These are phyloP conservation scores for Penicillium robsamsonii DNA, from an alignment of 495 filamentous ascomycete species.

Conservation along the genomic window DNA sequence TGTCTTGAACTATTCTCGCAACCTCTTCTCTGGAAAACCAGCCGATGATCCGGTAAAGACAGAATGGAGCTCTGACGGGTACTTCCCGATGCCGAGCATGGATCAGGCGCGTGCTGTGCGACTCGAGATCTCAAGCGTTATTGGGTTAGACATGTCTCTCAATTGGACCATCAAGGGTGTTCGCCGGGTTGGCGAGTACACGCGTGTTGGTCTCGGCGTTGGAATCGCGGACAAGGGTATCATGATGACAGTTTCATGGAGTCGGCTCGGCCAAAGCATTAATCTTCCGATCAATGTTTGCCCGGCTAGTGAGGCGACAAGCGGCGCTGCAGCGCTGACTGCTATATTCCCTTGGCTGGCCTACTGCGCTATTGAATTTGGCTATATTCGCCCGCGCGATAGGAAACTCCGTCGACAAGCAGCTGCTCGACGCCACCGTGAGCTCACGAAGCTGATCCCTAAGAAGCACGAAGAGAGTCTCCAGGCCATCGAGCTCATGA, in stretches of 20 bases:
- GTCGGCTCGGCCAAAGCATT: constrained; percentile 42
- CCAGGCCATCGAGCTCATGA: constrained; percentile 53
- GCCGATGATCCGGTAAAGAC: constrained; percentile 32
- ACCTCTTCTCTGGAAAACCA: constrained; percentile 42
- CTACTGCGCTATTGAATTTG: constrained; percentile 51
- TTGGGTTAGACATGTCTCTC: constrained; percentile 26
- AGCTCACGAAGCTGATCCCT: constrained; percentile 42
- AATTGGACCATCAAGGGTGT: constrained; percentile 40
- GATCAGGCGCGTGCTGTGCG: constrained; percentile 37
- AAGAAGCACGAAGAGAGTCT: constrained; percentile 47
- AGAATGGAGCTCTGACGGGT: constrained; percentile 46
- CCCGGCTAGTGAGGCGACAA: constrained; percentile 35
- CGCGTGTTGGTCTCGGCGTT: constrained; percentile 41
- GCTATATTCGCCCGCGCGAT: constrained; percentile 43
- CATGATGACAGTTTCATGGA: constrained; percentile 41
- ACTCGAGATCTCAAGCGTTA: constrained; percentile 27
- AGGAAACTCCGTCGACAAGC: constrained; percentile 35
- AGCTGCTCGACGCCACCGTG: constrained; percentile 37
- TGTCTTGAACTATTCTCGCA: constrained; percentile 38
- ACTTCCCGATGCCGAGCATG: constrained; percentile 33
- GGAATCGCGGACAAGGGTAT: constrained; percentile 37
- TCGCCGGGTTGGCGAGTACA: constrained; percentile 39
- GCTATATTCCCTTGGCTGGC: constrained; percentile 48
- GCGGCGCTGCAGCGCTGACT: constrained; percentile 37
- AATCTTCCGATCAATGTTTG: constrained; percentile 42